Base-by-base conservation (phyloP, 208 protist genomes). In the Wallacemonas sp. region DNA sequence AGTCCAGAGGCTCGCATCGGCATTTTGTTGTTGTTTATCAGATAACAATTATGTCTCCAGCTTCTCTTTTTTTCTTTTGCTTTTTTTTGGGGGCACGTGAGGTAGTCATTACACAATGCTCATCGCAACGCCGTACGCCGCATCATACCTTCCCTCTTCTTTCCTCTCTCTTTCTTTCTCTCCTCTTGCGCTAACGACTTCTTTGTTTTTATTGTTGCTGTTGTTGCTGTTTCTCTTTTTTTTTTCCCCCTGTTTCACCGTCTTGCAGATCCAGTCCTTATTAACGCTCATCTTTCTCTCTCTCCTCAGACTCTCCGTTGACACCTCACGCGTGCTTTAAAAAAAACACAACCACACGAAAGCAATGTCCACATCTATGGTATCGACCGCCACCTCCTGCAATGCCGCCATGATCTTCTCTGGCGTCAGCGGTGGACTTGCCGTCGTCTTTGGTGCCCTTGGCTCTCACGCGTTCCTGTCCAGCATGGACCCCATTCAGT, bases 391-490 rank as follows among this genome's bases (percentile, higher is more conserved):
- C 30, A 42, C 30, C 61, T n/a, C 28, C 61, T 66, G 41, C 61
- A 51, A 66, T n/a, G 41, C 26, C 30, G 36, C 61, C 2, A 41
- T 66, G 36, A 41, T 66, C 31, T 51, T 66, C 45, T 41, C 80
- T 0, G 80, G 63, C n/a, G 62, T 86, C 45, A 68, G 47, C 14
- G 80, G 80, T 17, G 72, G 68, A 11, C 63, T 82, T 28, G 66
- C 78, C 36, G 73, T 82, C 8, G 39, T 60, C 24, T 54, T 84
- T 11, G 77, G 82, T 11, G 82, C 78, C 9, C 59, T 84, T 47
- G 82, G 82, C 72, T 76, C 74, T 9, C 78, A 84, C 72, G 71
- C 70, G 24, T 84, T 88, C 55, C 61, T 78, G 11, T 54, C 68
- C 21, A 4, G 60, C n/a, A 88, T 84, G 82, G 70, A 80, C 56